Evolutionary conservation across 2,329 filamentous ascomycete genomes (phyloP).

Genomic region (Alternaria consortialis): DNA sequence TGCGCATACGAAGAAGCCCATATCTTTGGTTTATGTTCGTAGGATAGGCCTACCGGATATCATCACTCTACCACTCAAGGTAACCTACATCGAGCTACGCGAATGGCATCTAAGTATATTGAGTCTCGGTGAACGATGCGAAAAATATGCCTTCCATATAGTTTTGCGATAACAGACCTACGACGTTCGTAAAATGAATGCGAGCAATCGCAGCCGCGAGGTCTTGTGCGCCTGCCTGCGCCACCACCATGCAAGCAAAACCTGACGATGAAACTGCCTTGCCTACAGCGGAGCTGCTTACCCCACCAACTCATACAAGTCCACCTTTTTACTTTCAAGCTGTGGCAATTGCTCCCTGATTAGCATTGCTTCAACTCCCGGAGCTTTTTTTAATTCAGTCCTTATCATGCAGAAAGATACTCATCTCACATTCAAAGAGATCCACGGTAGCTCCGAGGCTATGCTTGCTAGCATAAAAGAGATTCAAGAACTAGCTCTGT

Average conservation of each 20-base stretch:
- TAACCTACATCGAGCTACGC: too few species aligned
- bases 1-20: too few species aligned
- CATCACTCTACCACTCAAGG: too few species aligned
- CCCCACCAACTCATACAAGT: not conserved
- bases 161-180: too few species aligned
- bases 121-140: too few species aligned
- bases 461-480: not conserved
- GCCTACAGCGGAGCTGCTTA: not conserved
- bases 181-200: too few species aligned
- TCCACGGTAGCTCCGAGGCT: not conserved
- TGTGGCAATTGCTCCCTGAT: not conserved
- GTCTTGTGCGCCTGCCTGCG: not conserved
- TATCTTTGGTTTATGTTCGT: too few species aligned
- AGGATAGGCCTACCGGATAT: too few species aligned
- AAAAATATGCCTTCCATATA: too few species aligned
- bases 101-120: too few species aligned
- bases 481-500: not conserved
- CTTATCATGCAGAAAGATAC: not conserved
- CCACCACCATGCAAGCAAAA: not conserved
- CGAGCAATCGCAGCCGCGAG: too few species aligned
- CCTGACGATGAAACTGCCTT: not conserved
- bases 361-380: not conserved
- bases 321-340: not conserved
- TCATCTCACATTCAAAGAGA: not conserved
- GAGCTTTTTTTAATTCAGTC: not conserved